Conservation (phyloP, 345 rosid genomes). For the Hibiscus trionum region DNA sequence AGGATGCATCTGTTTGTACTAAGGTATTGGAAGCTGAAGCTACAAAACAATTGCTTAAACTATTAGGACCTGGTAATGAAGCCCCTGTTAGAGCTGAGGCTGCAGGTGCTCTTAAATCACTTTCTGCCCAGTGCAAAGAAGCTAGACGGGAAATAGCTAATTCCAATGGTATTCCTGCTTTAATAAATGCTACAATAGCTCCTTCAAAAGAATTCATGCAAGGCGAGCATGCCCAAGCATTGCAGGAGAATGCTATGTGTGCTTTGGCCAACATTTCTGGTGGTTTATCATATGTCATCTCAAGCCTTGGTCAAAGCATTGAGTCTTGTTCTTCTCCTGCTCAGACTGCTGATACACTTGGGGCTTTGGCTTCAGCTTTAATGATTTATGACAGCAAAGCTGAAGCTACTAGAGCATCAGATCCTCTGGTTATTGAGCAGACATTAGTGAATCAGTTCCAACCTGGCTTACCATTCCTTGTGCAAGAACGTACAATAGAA, state of each 20-base stretch:
- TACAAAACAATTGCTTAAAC: constrained; percentile 79
- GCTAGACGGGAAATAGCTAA: constrained; percentile 84
- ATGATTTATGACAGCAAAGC: constrained; percentile 96
- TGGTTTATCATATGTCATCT: constrained; percentile 91
- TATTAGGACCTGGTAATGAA: constrained; percentile 91
- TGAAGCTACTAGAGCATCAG: constrained; percentile 76
- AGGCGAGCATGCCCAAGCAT: constrained; percentile 94
- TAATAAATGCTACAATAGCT: constrained; percentile 97
- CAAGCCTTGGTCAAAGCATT: constrained; percentile 99
- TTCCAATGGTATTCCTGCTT: constrained; percentile 83
- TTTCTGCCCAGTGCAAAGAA: constrained; percentile 90
- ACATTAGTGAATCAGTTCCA: constrained; percentile 87
- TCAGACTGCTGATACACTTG: constrained; percentile 92
- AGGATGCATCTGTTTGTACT: constrained; percentile 84
- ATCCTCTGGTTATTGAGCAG: constrained; percentile 68
- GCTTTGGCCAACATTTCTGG: constrained; percentile 99
- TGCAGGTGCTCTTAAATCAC: constrained; percentile 93
- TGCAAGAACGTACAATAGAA: constrained; percentile 98
- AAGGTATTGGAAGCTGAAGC: constrained; percentile 82
- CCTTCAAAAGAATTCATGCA: constrained; percentile 99
- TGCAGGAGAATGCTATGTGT: constrained; percentile 99
- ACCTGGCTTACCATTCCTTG: constrained; percentile 74
- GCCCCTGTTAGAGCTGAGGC: constrained; percentile 98
- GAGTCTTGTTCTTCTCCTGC: constrained; percentile 94
- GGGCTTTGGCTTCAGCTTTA: constrained; percentile 97